Evolutionary conservation across 495 filamentous ascomycete species (phyloP).

Genomic region (Aspergillus kassunensis): DNA sequence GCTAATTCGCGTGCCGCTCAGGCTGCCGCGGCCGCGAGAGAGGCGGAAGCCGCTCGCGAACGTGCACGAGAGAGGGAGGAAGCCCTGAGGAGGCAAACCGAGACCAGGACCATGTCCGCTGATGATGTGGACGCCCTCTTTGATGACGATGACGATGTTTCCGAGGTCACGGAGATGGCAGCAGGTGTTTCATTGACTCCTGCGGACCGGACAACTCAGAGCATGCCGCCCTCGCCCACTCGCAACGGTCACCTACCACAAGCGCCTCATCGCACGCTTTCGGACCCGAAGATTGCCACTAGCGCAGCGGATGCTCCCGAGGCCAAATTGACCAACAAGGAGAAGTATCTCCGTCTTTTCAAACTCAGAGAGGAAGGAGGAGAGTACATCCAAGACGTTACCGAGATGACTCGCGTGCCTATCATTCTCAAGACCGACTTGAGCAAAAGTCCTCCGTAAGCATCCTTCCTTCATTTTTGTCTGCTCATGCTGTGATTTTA

Average conservation of each 20-base stretch:
- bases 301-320: conserved; percentile 66
- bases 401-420: conserved; percentile 93
- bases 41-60: conserved; percentile 75
- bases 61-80: conserved; percentile 80
- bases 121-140: conserved; percentile 91
- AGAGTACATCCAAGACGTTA: conserved; percentile 96
- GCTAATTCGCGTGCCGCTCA: conserved; percentile 55
- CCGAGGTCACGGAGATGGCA: conserved; percentile 80
- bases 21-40: conserved; percentile 69
- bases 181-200: conserved; percentile 75
- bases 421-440: conserved; percentile 98
- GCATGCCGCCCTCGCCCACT: conserved; percentile 88
- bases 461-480: conserved; percentile 32
- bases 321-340: conserved; percentile 81
- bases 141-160: conserved; percentile 83
- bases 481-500: conserved; percentile 12
- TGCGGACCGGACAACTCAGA: conserved; percentile 85
- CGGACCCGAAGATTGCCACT: conserved; percentile 84
- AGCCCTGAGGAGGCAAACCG: conserved; percentile 81
- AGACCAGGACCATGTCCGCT: conserved; percentile 84
- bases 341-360: conserved; percentile 91
- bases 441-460: conserved; percentile 97
- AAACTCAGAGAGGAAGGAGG: conserved; percentile 86
- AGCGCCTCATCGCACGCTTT: conserved; percentile 80
- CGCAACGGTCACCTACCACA: conserved; percentile 68